phyloP scores from a whole-genome alignment of 768 basidiomycete species.

The Mrakia gelida region DNA sequence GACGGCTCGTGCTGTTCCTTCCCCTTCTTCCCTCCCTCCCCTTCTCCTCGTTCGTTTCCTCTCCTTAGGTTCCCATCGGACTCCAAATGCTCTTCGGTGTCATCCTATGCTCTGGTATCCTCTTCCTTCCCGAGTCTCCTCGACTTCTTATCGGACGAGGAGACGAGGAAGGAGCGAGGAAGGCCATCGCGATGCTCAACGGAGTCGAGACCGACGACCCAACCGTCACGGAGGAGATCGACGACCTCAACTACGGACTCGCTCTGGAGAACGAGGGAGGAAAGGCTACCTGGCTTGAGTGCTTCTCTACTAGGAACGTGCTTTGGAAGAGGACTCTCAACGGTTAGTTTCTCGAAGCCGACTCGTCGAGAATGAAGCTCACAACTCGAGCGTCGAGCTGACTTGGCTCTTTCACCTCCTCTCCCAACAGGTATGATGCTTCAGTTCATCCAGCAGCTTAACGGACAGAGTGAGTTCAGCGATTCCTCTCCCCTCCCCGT shows the following conservation, averaged over 20 bases:
- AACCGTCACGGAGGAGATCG: constrained; percentile 58
- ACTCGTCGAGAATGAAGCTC: no score
- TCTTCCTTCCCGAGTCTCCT: constrained; percentile 74
- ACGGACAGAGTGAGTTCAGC: constrained; percentile 70
- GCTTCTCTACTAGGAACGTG: constrained; percentile 64
- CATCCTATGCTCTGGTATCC: constrained; percentile 48
- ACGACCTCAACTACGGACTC: constrained; percentile 64
- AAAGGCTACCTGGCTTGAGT: constrained; percentile 71
- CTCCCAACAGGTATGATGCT: not conserved
- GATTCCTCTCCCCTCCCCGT: constrained; percentile 49
- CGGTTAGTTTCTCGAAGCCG: constrained; percentile 71
- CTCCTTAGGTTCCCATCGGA: constrained; percentile 50
- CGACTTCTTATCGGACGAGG: constrained; percentile 42
- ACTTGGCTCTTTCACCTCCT: not conserved
- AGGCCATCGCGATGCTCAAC: constrained; percentile 64
- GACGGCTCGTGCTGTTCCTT: not conserved
- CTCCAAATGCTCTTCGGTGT: constrained; percentile 59
- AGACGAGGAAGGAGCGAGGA: constrained; percentile 51
- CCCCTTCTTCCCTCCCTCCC: not conserved
- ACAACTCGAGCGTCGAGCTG: no score
- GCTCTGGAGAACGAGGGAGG: constrained; percentile 72
- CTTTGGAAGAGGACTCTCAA: constrained; percentile 70
- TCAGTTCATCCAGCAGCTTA: constrained; percentile 11
- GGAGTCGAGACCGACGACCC: constrained; percentile 57
- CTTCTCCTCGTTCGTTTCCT: no score